Base-by-base conservation (phyloP, 2,329 filamentous ascomycete species). In the Colletotrichum cordylinicola region DNA sequence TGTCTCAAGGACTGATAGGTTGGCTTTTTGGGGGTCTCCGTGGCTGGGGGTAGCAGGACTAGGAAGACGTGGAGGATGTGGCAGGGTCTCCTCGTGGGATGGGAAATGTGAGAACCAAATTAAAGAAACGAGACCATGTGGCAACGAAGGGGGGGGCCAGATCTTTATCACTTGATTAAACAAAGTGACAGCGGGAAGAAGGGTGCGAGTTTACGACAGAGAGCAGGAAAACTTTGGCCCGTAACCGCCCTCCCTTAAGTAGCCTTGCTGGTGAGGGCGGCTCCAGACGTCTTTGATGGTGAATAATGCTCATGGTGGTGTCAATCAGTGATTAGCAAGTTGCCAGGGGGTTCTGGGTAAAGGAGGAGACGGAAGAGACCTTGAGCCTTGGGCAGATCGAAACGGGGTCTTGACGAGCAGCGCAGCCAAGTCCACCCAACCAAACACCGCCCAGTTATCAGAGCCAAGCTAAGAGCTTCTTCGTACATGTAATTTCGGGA, bases 391-490 rank as follows among this genome's bases (percentile, higher is more conserved):
- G 66, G 72, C 62, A 77, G 66, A 72, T 35, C 67, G 52, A 67
- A 75, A 56, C 21, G 67, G 58, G 65, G 24, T 61, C 72, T 56
- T 72, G 72, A 70, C 56, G 27, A 43, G 75, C 52, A 75, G 66
- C 56, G 64, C 64, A 71, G 61, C 71, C 64, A 71, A 66, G 35
- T 43, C 70, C 56, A 43, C 75, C 84, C 84, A 87, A 84, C 86
- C 82, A 86, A 79, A 81, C 78, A 80, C 78, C 82, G 80, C 81
- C 81, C 70, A 82, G 81, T 84, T 86, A 86, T 86, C 81, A 35
- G 72, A 33, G 71, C 72, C 77, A 78, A 77, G 77, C 64, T 75
- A 72, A 37, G 64, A 72, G 64, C 55, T 69, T 73, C 70, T 70
- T 70, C 60, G 43, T 77, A 65, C 69, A 70, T 72, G 72, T 79